These are phyloP conservation scores for Pseudocohnilembus persalinus DNA, from an alignment of 169 alveolate genomes.

Conservation along the genomic window DNA sequence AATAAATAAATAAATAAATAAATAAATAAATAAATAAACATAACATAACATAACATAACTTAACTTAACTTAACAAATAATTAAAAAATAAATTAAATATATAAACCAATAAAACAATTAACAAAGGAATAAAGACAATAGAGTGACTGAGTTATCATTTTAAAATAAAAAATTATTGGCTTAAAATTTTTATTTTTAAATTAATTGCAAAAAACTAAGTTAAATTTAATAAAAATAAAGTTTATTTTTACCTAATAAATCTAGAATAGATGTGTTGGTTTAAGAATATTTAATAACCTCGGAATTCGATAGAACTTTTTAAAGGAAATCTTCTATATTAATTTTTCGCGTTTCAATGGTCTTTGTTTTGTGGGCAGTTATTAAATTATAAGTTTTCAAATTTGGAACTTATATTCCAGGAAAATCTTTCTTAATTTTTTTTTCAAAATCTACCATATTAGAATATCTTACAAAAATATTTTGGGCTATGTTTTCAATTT, in stretches of 20 bases:
- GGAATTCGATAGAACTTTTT: not conserved
- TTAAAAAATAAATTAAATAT: no score
- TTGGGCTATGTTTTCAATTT: conserved; percentile 21
- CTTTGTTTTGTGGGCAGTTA: conserved; percentile 39
- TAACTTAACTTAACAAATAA: no score
- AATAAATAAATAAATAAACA: no score
- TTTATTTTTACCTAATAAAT: not conserved
- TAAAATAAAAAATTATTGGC: no score
- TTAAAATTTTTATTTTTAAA: no score
- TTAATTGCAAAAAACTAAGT: no score
- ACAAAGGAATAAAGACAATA: no score
- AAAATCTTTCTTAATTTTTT: conserved; percentile 7
- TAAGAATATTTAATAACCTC: not conserved
- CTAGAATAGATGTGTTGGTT: not conserved
- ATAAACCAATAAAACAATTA: no score
- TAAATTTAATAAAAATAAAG: no score
- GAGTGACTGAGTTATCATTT: no score
- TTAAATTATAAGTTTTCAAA: conserved; percentile 15
- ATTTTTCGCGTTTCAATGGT: conserved; percentile 33
- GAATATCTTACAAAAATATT: conserved; percentile 39
- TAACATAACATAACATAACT: no score
- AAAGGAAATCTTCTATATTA: conserved; percentile 32
- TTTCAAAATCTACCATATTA: conserved; percentile 28
- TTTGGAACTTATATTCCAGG: conserved; percentile 7
- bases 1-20: no score